These are phyloP conservation scores for Talaromyces marneffei DNA, from an alignment of 2,329 filamentous ascomycete species.

Conservation along the genomic window DNA sequence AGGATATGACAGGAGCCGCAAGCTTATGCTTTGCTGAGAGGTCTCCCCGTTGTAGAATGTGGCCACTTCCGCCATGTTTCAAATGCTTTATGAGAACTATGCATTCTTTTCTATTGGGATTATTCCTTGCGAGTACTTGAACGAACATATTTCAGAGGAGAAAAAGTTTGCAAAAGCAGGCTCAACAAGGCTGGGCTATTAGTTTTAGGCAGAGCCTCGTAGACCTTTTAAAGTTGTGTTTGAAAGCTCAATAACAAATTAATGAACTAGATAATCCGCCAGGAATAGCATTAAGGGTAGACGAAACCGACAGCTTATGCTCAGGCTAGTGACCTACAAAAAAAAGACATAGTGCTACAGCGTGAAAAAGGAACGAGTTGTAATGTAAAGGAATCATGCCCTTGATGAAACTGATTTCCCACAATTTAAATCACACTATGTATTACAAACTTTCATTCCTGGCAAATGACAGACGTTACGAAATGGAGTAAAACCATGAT, in stretches of 20 bases:
- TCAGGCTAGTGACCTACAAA: too few species aligned
- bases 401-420: too few species aligned
- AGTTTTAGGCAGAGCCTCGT: not conserved
- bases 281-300: too few species aligned
- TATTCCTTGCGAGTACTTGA: not conserved
- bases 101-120: not conserved
- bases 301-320: too few species aligned
- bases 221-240: not conserved
- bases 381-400: too few species aligned
- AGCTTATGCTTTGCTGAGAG: not conserved
- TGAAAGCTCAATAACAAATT: not conserved
- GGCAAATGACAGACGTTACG: too few species aligned
- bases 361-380: too few species aligned
- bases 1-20: not conserved
- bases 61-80: not conserved
- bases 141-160: not conserved
- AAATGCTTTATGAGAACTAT: not conserved
- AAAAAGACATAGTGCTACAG: too few species aligned
- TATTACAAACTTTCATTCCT: too few species aligned
- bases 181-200: not conserved
- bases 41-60: not conserved
- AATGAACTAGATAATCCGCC: too few species aligned
- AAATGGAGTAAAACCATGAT: too few species aligned
- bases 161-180: not conserved
- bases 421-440: too few species aligned